Percentiles rank a stretch among this genome's conserved stretches.
These are phyloP conservation scores for Apiotrichum gracile DNA, from an alignment of 1,284 basidiomycete genomes.

Conservation along the genomic window DNA sequence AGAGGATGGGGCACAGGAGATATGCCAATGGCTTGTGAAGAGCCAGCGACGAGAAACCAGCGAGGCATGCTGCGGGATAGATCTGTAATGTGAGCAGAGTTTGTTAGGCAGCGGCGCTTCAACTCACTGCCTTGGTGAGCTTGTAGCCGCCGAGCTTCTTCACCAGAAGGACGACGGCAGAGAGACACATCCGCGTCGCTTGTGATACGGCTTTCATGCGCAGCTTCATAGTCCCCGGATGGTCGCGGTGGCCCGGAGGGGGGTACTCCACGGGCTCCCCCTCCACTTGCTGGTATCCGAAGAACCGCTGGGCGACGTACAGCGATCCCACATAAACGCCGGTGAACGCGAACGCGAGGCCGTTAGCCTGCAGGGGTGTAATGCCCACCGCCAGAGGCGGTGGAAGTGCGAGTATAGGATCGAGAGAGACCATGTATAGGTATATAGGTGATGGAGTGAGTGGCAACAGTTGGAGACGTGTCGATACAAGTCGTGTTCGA, in stretches of 20 bases:
- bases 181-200: constrained; percentile 33
- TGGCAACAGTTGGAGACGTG: not conserved
- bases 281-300: constrained; percentile 2
- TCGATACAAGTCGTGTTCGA: not conserved
- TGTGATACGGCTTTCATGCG: constrained; percentile 41
- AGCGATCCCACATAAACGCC: constrained; percentile 49
- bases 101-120: not conserved
- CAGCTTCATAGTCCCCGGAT: constrained; percentile 41
- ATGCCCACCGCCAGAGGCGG: constrained; percentile 22
- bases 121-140: constrained; percentile 3
- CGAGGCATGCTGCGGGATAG: constrained; percentile 24
- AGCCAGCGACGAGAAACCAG: constrained; percentile 26
- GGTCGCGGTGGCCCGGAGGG: constrained; percentile 36
- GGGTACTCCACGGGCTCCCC: not conserved
- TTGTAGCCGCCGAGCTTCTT: constrained; percentile 15
- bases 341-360: constrained; percentile 43
- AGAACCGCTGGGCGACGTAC: constrained; percentile 43
- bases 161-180: constrained; percentile 29
- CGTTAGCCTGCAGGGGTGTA: constrained; percentile 25
- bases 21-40: constrained; percentile 50
- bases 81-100: constrained; percentile 7
- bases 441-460: not conserved
- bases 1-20: constrained; percentile 70
- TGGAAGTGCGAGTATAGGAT: constrained; percentile 21
- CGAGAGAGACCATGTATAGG: not conserved